These are phyloP conservation scores for Epichloe sylvatica DNA, from an alignment of 2,329 filamentous ascomycete genomes.

Conservation along the genomic window DNA sequence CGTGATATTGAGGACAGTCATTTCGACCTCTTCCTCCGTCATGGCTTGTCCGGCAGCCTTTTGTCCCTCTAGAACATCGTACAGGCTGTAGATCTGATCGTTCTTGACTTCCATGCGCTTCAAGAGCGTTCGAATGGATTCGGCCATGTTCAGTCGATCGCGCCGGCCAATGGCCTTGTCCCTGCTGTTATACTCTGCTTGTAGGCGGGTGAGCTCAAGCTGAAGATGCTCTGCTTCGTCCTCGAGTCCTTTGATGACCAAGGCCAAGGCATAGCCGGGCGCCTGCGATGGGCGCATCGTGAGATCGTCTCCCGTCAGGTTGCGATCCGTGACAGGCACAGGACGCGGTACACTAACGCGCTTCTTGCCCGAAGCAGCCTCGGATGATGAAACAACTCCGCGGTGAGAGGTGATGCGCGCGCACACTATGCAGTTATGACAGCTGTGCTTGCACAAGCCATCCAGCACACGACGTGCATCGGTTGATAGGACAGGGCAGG, in stretches of 20 bases:
- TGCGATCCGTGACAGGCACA: conserved; percentile 50
- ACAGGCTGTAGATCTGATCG: conserved; percentile 68
- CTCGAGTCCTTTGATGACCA: conserved; percentile 69
- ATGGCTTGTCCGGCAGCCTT: conserved; percentile 48
- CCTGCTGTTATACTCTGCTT: conserved; percentile 48
- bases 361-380: conserved; percentile 34
- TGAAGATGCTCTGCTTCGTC: conserved; percentile 71
- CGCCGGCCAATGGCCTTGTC: conserved; percentile 54
- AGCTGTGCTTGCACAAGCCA: conserved; percentile 39
- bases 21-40: conserved; percentile 47
- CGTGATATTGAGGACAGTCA: conserved; percentile 45
- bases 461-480: conserved; percentile 40
- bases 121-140: conserved; percentile 46
- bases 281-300: conserved; percentile 54
- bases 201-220: conserved; percentile 48
- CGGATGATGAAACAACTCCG: conserved; percentile 23
- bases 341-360: conserved; percentile 50
- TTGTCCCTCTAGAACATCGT: conserved; percentile 73
- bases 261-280: conserved; percentile 59
- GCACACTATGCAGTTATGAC: conserved; percentile 44
- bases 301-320: conserved; percentile 33
- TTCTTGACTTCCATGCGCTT: conserved; percentile 57
- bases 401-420: conserved; percentile 35
- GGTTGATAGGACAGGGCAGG: conserved; percentile 34
- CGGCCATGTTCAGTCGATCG: conserved; percentile 46